These are phyloP conservation scores for Jatropha podagrica DNA, from an alignment of 441 rosid genomes.

Conservation along the genomic window DNA sequence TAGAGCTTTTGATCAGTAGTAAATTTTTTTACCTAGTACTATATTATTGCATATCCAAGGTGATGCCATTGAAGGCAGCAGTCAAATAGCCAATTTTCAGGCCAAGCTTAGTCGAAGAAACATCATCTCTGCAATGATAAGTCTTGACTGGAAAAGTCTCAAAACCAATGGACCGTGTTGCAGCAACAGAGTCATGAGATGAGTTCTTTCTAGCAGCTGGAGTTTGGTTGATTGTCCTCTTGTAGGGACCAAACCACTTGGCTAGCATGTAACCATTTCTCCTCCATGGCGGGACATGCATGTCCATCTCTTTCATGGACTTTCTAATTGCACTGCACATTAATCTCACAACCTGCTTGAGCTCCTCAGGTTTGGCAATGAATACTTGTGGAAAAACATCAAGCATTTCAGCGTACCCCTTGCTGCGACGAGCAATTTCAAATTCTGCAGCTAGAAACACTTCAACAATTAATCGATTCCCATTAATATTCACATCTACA, in stretches of 20 bases:
- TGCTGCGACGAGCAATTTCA: constrained; percentile 63
- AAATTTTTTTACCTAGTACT: no score
- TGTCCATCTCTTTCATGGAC: constrained; percentile 47
- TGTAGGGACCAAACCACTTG: constrained; percentile 75
- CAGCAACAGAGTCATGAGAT: not conserved
- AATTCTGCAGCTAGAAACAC: constrained; percentile 52
- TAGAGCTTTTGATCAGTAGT: not conserved
- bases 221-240: constrained; percentile 50
- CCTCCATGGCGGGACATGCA: constrained; percentile 81
- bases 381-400: constrained; percentile 45
- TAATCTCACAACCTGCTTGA: constrained; percentile 55
- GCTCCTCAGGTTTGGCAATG: constrained; percentile 48
- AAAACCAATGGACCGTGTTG: constrained; percentile 32
- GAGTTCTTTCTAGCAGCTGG: not conserved
- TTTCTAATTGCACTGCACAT: constrained; percentile 57
- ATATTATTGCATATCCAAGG: not conserved
- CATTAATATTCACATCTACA: constrained; percentile 38
- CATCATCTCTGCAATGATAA: constrained; percentile 29
- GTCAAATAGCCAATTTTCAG: constrained; percentile 36
- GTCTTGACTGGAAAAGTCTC: constrained; percentile 16
- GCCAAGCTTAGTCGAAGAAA: constrained; percentile 8
- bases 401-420: constrained; percentile 40
- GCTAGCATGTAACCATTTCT: constrained; percentile 67
- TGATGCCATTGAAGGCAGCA: constrained; percentile 26
- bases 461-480: constrained; percentile 58